These are phyloP conservation scores for Umbelopsis sp. DNA, from an alignment of 192 early-diverging fungal species.

Conservation along the genomic window DNA sequence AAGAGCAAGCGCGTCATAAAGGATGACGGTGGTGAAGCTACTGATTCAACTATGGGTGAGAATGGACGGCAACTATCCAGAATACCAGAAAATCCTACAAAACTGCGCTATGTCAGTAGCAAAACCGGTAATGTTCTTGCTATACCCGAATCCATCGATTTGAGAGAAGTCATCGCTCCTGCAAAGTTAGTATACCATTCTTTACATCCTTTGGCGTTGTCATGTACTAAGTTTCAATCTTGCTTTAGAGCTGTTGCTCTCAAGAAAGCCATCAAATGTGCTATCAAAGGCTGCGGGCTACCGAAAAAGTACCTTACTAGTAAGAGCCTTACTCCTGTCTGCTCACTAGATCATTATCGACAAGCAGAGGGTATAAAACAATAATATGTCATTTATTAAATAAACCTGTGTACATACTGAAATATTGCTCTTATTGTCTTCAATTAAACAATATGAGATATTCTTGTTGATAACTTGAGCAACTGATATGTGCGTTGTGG, in stretches of 20 bases:
- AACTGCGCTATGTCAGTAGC: conserved; percentile 45
- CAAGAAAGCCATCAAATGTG: conserved; percentile 43
- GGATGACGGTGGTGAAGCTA: conserved; percentile 60
- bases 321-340: conserved; percentile 55
- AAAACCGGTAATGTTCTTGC: conserved; percentile 45
- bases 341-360: conserved; percentile 60
- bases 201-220: no score
- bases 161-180: neutral
- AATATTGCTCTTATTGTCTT: no score
- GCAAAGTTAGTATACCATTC: neutral
- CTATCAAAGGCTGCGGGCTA: conserved; percentile 47
- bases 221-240: neutral
- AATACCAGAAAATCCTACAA: conserved; percentile 15
- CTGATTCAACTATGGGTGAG: conserved; percentile 27
- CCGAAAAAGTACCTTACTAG: conserved; percentile 58
- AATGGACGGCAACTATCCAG: neutral
- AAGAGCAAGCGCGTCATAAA: conserved; percentile 65
- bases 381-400: neutral
- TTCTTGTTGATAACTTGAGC: no score
- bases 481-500: no score
- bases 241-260: conserved; percentile 5
- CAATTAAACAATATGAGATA: no score
- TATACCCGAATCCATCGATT: conserved; percentile 31
- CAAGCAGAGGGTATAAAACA: neutral
- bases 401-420: conserved; percentile 6